Percentiles rank a stretch among this genome's conserved stretches.
Conservation (phyloP, 176 grass and related monocot genomes). For the Chrysopogon serrulatus region DNA sequence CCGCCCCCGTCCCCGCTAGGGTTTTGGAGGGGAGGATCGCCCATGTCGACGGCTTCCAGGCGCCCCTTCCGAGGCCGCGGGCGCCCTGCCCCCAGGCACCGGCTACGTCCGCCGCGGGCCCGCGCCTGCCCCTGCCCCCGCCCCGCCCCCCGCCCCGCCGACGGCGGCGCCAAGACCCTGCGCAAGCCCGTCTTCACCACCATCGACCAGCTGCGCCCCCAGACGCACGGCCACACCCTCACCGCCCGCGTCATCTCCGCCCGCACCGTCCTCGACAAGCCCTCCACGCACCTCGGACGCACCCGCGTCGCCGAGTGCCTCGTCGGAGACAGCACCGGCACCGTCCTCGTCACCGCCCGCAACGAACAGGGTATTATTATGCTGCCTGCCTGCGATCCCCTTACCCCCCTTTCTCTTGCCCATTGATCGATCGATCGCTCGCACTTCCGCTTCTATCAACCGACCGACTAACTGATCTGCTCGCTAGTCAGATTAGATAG, state of each 20-base stretch:
- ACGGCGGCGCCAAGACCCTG: background rate
- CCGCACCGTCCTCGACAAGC: conserved; percentile 46
- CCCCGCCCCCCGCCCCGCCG: background rate
- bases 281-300: background rate
- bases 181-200: conserved; percentile 62
- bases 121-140: background rate
- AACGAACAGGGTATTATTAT: conserved; percentile 46
- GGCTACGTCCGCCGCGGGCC: conserved; percentile 4
- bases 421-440: background rate
- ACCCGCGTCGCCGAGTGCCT: conserved; percentile 47
- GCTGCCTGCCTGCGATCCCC: background rate
- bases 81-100: background rate
- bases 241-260: conserved; percentile 32
- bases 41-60: background rate
- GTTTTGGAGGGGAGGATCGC: background rate
- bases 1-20: background rate
- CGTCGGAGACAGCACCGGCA: conserved; percentile 46
- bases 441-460: background rate
- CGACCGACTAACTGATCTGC: background rate
- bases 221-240: conserved; percentile 43
- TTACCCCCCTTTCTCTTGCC: background rate
- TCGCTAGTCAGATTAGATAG: background rate
- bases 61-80: background rate
- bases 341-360: conserved; percentile 53
- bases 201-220: conserved; percentile 27